Percentiles rank a stretch among this genome's conserved stretches.
These are phyloP conservation scores for Chaetomiaceae sp. DNA, from an alignment of 2,329 filamentous ascomycete species.

Conservation along the genomic window DNA sequence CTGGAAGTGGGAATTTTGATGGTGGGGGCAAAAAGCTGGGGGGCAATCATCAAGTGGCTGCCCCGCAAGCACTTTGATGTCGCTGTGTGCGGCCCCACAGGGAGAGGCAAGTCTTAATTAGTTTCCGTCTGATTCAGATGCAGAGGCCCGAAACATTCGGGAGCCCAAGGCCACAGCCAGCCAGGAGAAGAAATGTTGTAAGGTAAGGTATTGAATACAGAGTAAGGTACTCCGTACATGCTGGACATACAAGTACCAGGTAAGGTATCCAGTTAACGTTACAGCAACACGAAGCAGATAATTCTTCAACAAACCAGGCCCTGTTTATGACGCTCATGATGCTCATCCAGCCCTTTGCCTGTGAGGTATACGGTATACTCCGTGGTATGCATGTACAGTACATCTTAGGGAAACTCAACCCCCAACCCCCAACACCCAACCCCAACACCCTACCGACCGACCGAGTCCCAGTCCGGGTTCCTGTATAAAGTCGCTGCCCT, in stretches of 20 bases:
- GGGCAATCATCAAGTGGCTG: background rate
- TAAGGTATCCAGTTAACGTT: too few relatives aligned
- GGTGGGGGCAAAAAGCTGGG: conserved; percentile 19
- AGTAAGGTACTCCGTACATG: background rate
- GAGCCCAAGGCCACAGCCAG: too few relatives aligned
- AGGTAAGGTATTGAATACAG: too few relatives aligned
- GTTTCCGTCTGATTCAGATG: too few relatives aligned
- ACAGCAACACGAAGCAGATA: too few relatives aligned
- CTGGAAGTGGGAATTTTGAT: conserved; percentile 27
- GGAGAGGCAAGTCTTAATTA: too few relatives aligned
- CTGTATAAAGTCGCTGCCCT: background rate
- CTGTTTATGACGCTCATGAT: background rate
- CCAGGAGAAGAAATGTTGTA: too few relatives aligned
- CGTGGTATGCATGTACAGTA: too few relatives aligned
- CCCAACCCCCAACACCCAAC: background rate
- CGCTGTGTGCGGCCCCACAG: too few relatives aligned
- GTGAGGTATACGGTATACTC: background rate
- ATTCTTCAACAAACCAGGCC: too few relatives aligned
- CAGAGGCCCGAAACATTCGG: too few relatives aligned
- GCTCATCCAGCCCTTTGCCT: background rate
- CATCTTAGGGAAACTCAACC: too few relatives aligned
- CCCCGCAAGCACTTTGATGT: conserved; percentile 6
- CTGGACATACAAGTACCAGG: background rate
- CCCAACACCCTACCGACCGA: background rate
- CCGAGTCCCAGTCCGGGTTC: background rate